Percentiles rank a stretch among this genome's conserved stretches.
These are phyloP conservation scores for Talaromyces piceae DNA, from an alignment of 2,329 filamentous ascomycete genomes.

Conservation along the genomic window DNA sequence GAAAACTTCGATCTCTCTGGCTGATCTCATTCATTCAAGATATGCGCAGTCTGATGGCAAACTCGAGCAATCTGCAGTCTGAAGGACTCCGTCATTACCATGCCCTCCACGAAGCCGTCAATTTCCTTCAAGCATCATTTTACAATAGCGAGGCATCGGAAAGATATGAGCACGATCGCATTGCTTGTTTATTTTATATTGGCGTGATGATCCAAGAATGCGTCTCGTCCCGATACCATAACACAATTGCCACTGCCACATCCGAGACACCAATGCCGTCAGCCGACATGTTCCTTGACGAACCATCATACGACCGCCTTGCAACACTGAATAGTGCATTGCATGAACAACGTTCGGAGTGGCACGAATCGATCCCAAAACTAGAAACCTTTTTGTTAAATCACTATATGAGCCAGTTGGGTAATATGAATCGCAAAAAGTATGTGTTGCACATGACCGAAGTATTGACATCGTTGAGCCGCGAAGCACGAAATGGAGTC, in stretches of 20 bases:
- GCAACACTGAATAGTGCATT: conserved; percentile 7
- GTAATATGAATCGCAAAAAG: conserved; percentile 6
- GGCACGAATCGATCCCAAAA: conserved; percentile 6
- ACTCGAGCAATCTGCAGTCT: neutral
- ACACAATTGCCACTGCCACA: neutral
- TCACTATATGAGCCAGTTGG: conserved; percentile 10
- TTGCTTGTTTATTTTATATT: conserved; percentile 8
- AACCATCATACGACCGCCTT: conserved; percentile 6
- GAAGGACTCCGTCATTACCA: conserved; percentile 7
- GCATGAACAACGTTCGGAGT: conserved; percentile 2
- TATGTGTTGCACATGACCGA: conserved; percentile 3
- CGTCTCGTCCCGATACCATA: neutral
- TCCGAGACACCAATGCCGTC: neutral
- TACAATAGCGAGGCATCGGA: neutral
- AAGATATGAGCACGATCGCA: conserved; percentile 6
- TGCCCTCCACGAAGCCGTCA: conserved; percentile 1
- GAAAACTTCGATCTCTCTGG: conserved; percentile 8
- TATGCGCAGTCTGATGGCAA: conserved; percentile 8
- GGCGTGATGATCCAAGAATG: conserved; percentile 9
- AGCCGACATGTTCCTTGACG: neutral
- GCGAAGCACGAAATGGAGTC: conserved; percentile 3
- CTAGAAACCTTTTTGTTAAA: conserved; percentile 5
- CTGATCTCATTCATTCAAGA: conserved; percentile 9
- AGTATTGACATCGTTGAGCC: conserved; percentile 3
- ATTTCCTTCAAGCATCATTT: conserved; percentile 3